Conservation (phyloP, 2,329 filamentous ascomycete species). For the Neoscytalidium dimidiatum region DNA sequence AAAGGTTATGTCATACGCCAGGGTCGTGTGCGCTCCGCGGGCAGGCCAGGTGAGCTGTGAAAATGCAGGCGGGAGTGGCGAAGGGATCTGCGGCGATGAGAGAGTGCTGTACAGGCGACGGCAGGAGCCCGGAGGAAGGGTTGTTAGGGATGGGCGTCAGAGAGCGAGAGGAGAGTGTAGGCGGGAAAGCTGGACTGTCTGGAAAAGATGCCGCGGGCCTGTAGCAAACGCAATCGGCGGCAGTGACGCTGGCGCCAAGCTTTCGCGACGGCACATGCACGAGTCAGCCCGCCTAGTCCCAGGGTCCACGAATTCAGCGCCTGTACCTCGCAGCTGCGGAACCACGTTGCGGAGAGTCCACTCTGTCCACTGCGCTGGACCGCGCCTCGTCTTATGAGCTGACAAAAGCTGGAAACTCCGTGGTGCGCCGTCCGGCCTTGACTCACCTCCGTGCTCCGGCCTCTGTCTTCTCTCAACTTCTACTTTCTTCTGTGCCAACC, state of each 20-base stretch:
- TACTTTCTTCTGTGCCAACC: background rate
- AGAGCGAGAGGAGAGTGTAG: background rate
- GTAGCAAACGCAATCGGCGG: background rate
- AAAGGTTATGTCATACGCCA: conserved; percentile 11
- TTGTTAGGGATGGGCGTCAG: background rate
- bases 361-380: background rate
- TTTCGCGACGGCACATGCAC: background rate
- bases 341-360: background rate
- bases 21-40: conserved; percentile 1
- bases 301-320: background rate
- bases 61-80: background rate
- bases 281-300: background rate
- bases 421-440: background rate
- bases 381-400: background rate
- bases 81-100: background rate
- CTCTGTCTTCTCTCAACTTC: background rate
- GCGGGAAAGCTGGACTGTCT: conserved; percentile 1
- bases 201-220: background rate
- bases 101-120: conserved; percentile 5
- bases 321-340: background rate
- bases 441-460: background rate
- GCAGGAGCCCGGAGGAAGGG: background rate
- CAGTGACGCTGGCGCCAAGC: conserved; percentile 2
- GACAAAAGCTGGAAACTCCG: background rate
- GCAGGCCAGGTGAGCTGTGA: conserved; percentile 1